phyloP scores from a whole-genome alignment of 2,329 filamentous ascomycete species.

The Colletotrichum somersetense region DNA sequence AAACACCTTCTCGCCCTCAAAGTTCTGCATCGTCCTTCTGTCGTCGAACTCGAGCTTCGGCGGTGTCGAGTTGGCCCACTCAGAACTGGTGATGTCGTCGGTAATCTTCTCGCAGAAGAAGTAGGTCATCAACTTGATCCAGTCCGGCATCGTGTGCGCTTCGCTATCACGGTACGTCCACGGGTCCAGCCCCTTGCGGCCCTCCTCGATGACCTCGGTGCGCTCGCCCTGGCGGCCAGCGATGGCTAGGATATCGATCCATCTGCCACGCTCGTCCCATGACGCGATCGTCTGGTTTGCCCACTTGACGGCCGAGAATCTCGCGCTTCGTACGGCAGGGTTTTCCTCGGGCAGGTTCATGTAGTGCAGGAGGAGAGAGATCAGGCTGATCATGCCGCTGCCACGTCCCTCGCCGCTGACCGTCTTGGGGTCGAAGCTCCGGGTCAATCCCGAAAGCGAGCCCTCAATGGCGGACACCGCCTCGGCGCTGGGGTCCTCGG shows the following conservation, averaged over 20 bases:
- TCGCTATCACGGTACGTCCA: constrained; percentile 60
- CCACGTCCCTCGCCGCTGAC: constrained; percentile 45
- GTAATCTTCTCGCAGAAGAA: constrained; percentile 58
- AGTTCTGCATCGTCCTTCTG: constrained; percentile 59
- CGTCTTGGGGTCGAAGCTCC: constrained; percentile 55
- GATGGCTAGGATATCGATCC: constrained; percentile 89
- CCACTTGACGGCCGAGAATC: constrained; percentile 88
- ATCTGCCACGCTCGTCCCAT: constrained; percentile 81
- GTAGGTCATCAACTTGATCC: constrained; percentile 62
- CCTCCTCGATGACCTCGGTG: constrained; percentile 90
- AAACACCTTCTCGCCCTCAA: constrained; percentile 58
- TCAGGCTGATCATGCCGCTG: constrained; percentile 50
- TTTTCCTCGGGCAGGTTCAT: constrained; percentile 67
- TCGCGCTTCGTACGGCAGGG: constrained; percentile 76
- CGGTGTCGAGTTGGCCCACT: constrained; percentile 6
- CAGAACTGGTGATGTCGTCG: constrained; percentile 22
- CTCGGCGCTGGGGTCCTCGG: constrained; percentile 80
- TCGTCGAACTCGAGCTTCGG: constrained; percentile 43
- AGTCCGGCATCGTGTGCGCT: constrained; percentile 58
- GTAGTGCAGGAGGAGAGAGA: constrained; percentile 74
- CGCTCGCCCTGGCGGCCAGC: constrained; percentile 75
- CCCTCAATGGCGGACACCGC: constrained; percentile 91
- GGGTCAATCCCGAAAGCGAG: constrained; percentile 80
- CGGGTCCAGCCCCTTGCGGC: constrained; percentile 85
- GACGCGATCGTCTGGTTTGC: constrained; percentile 90